These are phyloP conservation scores for Medicago arabica DNA, from an alignment of 306 rosid genomes.

Conservation along the genomic window DNA sequence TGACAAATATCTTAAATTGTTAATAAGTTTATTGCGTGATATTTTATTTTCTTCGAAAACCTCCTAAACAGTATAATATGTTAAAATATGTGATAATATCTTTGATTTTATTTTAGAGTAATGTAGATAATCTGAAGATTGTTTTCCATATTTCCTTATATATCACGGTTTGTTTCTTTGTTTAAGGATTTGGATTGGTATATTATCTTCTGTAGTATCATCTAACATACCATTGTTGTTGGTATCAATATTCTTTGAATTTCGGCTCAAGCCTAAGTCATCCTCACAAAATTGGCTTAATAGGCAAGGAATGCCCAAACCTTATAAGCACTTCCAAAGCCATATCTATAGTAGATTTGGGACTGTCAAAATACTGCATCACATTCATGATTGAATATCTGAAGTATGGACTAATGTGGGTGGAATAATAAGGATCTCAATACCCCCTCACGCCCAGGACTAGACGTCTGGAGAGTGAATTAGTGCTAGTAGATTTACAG, in stretches of 20 bases:
- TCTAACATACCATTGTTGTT: neutral
- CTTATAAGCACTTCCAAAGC: neutral
- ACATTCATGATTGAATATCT: neutral
- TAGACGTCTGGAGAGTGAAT: neutral
- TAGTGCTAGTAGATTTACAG: neutral
- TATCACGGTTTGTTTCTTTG: neutral
- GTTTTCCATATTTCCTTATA: conserved; percentile 3
- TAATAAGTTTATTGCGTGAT: conserved; percentile 26
- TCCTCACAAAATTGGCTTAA: neutral
- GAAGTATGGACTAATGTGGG: neutral
- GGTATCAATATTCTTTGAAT: neutral
- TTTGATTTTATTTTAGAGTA: neutral
- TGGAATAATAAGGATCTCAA: neutral
- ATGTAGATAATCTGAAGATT: neutral
- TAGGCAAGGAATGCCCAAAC: neutral
- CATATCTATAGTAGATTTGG: neutral
- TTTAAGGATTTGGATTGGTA: neutral
- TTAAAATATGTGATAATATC: neutral
- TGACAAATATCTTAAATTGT: conserved; percentile 16
- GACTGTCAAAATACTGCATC: neutral
- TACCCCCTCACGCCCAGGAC: neutral
- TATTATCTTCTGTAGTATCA: conserved; percentile 21
- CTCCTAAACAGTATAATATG: conserved; percentile 17
- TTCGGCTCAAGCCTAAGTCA: neutral
- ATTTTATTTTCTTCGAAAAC: conserved; percentile 17